phyloP scores from a whole-genome alignment of 2,329 filamentous ascomycete species.

The Ophiostoma sp. region DNA sequence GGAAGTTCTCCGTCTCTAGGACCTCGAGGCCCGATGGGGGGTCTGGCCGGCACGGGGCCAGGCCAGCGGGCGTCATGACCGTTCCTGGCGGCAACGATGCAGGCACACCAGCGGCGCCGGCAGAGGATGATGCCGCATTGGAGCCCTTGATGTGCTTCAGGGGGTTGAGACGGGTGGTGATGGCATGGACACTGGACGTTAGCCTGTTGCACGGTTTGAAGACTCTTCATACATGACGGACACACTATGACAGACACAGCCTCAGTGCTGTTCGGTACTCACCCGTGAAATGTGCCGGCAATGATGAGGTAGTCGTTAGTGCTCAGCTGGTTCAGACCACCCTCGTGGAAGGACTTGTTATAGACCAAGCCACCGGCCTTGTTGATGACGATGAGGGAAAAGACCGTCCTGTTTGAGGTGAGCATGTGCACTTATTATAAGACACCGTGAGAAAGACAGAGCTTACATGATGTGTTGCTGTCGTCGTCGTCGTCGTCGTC shows the following conservation, averaged over 20 bases:
- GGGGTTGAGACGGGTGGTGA: constrained; percentile 60
- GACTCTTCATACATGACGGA: background rate
- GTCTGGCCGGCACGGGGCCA: constrained; percentile 49
- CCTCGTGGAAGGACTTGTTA: constrained; percentile 87
- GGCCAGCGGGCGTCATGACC: constrained; percentile 27
- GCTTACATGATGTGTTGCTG: constrained; percentile 22
- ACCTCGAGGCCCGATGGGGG: constrained; percentile 79
- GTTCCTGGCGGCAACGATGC: constrained; percentile 21
- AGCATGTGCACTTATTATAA: background rate
- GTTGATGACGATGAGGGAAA: constrained; percentile 95
- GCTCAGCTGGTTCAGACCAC: constrained; percentile 76
- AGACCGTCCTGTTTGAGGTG: constrained; percentile 68
- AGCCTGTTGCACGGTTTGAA: background rate
- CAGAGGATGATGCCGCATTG: background rate
- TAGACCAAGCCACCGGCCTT: constrained; percentile 96
- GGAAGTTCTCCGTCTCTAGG: constrained; percentile 89
- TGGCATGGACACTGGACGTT: constrained; percentile 57
- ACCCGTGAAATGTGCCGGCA: constrained; percentile 96
- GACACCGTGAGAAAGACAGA: background rate
- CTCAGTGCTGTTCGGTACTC: constrained; percentile 29
- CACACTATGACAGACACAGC: background rate
- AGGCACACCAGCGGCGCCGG: background rate
- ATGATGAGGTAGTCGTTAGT: constrained; percentile 97
- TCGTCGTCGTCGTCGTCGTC: background rate
- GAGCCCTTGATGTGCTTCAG: constrained; percentile 37